Base-by-base conservation (phyloP, 2,329 filamentous ascomycete genomes). In the Cercospora sojina region DNA sequence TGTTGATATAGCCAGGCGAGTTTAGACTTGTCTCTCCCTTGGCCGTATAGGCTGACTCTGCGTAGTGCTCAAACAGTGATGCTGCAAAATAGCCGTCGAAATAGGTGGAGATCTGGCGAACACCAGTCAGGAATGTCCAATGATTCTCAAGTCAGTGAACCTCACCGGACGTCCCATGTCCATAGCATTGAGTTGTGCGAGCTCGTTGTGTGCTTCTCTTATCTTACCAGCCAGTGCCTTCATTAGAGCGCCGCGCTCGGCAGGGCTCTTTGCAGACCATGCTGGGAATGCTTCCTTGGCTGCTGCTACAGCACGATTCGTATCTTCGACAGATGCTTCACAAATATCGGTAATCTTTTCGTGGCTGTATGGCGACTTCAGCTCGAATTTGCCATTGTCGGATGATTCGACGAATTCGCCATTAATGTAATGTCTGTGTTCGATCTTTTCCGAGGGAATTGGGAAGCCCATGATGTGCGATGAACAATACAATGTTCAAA, bases 271-370 rank as follows among this genome's bases (percentile, higher is more conserved):
- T 66, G 85, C 80, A 89, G 91, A 93, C 68, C 77, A 77, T 58
- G 80, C 76, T 83, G 71, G 71, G 75, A 93, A 87, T 2, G 91
- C 91, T 70, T 84, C 84, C 60, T 88, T 85, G 41, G 91, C 91
- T 3, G 90, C 88, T 31, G 83, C 80, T 18, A 93, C 90, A 13
- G 91, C 91, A 9, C 79, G 80, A 76, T 93, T 88, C 62, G 92
- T 86, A 78, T 93, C 90, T 20, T 87, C 83, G 0, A 82, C 79
- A 0, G 85, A 84, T 6, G 89, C 91, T 16, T 90, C 89, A 74
- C 90, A 87, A 59, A 94, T 90, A 2, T 88, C 66, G 6, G 65
- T 66, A 29, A 74, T 74, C 79, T 66, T 80, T 71, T 81, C 75
- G 43, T 77, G 76, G 5, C 79, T 80, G 25, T 78, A 77, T 1